Base-by-base conservation (phyloP, 805 yeast species). In the Jamesozyma jinghongensis region DNA sequence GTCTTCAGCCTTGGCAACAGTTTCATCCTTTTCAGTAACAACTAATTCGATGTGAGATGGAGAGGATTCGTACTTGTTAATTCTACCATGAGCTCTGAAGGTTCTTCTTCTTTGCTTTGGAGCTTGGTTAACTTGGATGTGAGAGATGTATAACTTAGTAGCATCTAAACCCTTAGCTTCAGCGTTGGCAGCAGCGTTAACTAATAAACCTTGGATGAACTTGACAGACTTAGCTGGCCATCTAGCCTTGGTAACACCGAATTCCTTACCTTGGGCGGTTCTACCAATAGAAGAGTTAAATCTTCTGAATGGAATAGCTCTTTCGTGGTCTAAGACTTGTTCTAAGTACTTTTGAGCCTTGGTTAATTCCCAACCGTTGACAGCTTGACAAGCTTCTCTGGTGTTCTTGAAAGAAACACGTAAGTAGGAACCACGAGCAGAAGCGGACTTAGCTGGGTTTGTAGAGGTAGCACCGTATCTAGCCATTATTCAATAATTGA, bases 11-110 rank as follows among this genome's bases (percentile, higher is more conserved):
- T 90, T 92, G 66, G 81, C 87, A 70, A 92, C 85, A 65, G 74
- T 78, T 75, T 88, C 97, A 60, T 76, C 92, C 73, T 80, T 85
- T 81, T 92, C 98, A 66, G 96, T 83, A 63, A 92, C 77, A 68
- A 86, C 81, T 67, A 92, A 77, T 80, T 92, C 98, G 70, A 92
- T 90, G 85, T 92, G 99, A 66, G 94, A 88, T 70, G 98, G 98
- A 65, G 88, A 77, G 49, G 97, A 85, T 78, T 87, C 94, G 92
- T 87, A 92, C 65, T 96, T 95, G 77, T 90, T 92, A 71, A 87
- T 85, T 83, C 98, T 92, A 85, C 99, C 99, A 83, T 90, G 97
- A 65, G 99, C 99, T 83, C 99, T 88, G 95, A 77, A 92, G 67
- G 98, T 92, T 79, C 99, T 87, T 80, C 99, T 90, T 81, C 97